Evolutionary conservation across 148 eudicot genomes (phyloP).

Genomic region (Salicornia ramosissima): DNA sequence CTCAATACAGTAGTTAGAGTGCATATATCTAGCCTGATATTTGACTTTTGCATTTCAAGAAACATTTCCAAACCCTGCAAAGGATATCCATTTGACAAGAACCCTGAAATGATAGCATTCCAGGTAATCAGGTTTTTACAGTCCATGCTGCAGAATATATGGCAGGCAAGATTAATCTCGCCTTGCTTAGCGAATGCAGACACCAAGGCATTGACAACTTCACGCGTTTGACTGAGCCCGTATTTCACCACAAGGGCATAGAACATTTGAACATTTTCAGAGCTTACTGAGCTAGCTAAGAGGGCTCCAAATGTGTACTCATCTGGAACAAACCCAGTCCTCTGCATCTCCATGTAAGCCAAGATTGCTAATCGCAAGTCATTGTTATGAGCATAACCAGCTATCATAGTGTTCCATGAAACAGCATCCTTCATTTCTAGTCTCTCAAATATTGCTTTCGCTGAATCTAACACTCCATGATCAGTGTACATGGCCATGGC

Average conservation of each 20-base stretch:
- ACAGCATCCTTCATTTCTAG: constrained; percentile 56
- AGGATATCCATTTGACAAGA: constrained; percentile 42
- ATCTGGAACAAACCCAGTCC: constrained; percentile 50
- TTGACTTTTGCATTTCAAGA: constrained; percentile 34
- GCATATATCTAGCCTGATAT: constrained; percentile 41
- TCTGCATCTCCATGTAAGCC: constrained; percentile 51
- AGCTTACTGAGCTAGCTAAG: constrained; percentile 35
- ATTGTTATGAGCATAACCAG: constrained; percentile 47
- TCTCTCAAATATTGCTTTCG: constrained; percentile 34
- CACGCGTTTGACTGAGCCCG: constrained; percentile 43
- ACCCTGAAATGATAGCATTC: constrained; percentile 72
- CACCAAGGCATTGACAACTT: constrained; percentile 65
- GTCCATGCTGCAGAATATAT: constrained; percentile 36
- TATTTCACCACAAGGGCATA: constrained; percentile 46
- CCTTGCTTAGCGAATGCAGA: constrained; percentile 58
- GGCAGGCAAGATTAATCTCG: constrained; percentile 37
- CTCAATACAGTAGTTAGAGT: constrained; percentile 56
- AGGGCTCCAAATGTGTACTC: constrained; percentile 78
- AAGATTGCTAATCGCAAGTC: constrained; percentile 35
- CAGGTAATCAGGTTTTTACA: constrained; percentile 55
- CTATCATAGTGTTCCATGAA: constrained; percentile 77
- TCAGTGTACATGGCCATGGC: constrained; percentile 62
- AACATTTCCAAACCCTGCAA: constrained; percentile 46
- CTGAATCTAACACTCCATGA: constrained; percentile 40
- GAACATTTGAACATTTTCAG: constrained; percentile 45